A percentile compares a stretch with the other conserved stretches of the same genome.
phyloP scores from a whole-genome alignment of 345 rosid genomes.

The Salix exigua region DNA sequence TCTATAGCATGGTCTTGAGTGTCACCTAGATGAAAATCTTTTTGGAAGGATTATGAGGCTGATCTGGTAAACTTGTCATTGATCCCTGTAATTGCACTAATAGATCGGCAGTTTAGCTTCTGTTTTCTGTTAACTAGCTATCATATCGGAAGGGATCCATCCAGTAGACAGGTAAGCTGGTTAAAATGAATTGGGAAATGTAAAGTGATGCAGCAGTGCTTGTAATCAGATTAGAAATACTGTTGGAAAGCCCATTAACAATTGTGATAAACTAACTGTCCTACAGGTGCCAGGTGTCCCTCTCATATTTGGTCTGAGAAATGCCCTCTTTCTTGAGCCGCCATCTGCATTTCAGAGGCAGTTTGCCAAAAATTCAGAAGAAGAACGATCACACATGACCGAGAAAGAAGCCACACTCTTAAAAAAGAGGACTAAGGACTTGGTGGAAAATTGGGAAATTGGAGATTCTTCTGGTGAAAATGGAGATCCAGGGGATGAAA shows the following conservation, averaged over 20 bases:
- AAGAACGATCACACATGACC: constrained; percentile 49
- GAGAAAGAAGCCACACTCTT: constrained; percentile 44
- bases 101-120: too few relatives aligned
- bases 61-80: not conserved
- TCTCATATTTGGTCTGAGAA: constrained; percentile 66
- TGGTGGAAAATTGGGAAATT: constrained; percentile 29
- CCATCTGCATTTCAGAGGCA: constrained; percentile 72
- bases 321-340: constrained; percentile 66
- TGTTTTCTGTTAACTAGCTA: not conserved
- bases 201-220: not conserved
- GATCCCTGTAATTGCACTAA: not conserved
- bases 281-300: constrained; percentile 79
- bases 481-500: constrained; percentile 30
- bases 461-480: constrained; percentile 27
- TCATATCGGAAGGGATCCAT: not conserved
- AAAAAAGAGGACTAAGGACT: constrained; percentile 34
- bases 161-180: not conserved
- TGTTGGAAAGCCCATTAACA: not conserved
- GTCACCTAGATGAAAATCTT: not conserved
- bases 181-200: not conserved
- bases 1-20: not conserved
- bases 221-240: not conserved
- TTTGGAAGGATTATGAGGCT: not conserved
- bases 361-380: constrained; percentile 57
- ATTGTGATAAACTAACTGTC: not conserved